phyloP scores from a whole-genome alignment of 306 rosid genomes.

The Lagenaria siceraria region DNA sequence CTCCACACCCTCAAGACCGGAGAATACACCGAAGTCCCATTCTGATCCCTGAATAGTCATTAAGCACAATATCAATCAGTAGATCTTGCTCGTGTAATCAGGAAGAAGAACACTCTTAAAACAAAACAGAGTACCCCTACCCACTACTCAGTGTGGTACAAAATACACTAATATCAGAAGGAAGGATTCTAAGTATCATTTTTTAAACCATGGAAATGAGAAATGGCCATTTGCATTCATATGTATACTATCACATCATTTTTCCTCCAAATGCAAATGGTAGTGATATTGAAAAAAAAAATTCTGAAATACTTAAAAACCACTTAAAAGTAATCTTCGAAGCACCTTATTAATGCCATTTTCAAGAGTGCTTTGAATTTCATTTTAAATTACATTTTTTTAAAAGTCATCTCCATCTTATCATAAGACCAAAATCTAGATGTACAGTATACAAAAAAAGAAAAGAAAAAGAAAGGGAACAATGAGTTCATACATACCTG shows the following conservation, averaged over 20 bases:
- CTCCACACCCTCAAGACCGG: constrained; percentile 88
- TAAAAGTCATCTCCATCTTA: neutral
- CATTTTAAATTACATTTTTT: neutral
- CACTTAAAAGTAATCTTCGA: neutral
- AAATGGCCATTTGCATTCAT: neutral
- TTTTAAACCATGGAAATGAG: neutral
- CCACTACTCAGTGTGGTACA: neutral
- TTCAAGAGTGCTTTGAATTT: neutral
- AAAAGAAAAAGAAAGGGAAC: neutral
- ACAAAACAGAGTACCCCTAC: neutral
- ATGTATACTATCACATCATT: neutral
- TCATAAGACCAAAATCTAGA: neutral
- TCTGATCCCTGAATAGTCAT: constrained; percentile 63
- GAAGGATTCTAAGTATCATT: neutral
- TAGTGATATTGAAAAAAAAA: neutral
- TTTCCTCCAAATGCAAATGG: neutral
- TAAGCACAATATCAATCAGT: neutral
- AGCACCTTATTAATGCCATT: neutral
- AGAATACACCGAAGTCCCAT: constrained; percentile 96
- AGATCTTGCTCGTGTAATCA: neutral
- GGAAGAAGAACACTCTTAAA: neutral
- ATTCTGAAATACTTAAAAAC: neutral
- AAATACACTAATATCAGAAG: neutral
- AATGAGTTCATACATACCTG: constrained; percentile 27
- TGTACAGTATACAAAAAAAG: neutral